Evolutionary conservation across 2,329 filamentous ascomycete species (phyloP).

Genomic region (Phyllosticta citriasiana): DNA sequence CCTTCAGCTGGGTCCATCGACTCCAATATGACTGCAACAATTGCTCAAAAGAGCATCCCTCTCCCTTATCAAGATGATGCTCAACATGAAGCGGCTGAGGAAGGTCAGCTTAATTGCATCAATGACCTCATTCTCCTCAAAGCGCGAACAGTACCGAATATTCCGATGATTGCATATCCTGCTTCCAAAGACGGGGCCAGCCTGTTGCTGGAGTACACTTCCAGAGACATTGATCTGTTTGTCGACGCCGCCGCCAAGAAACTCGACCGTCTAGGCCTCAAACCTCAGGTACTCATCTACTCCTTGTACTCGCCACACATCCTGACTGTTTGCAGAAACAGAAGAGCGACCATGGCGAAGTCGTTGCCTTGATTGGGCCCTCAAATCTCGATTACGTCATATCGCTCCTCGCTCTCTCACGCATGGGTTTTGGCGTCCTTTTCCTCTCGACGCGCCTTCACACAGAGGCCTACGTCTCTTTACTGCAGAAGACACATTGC

Average conservation of each 20-base stretch:
- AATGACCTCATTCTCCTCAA: constrained; percentile 7
- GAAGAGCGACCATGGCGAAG: constrained; percentile 3
- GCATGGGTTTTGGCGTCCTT: constrained; percentile 46
- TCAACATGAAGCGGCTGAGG: not conserved
- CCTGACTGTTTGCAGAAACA: not conserved
- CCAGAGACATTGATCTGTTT: constrained; percentile 18
- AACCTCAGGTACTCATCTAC: constrained; percentile 14
- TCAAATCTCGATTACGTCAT: constrained; percentile 48
- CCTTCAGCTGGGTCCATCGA: not conserved
- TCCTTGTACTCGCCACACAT: not conserved
- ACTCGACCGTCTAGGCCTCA: constrained; percentile 16
- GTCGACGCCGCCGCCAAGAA: constrained; percentile 18
- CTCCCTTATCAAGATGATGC: not conserved
- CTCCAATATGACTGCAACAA: not conserved
- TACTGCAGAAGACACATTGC: constrained; percentile 33
- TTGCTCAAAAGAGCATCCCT: not conserved
- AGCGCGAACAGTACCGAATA: constrained; percentile 9
- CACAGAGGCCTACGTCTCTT: constrained; percentile 34
- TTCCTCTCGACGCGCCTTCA: constrained; percentile 47
- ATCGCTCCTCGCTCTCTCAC: constrained; percentile 43
- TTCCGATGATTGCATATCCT: constrained; percentile 18
- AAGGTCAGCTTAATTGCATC: constrained; percentile 4
- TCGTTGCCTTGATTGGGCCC: constrained; percentile 41
- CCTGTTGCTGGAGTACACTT: constrained; percentile 20
- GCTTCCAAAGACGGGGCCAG: constrained; percentile 14